A percentile compares a stretch with the other conserved stretches of the same genome.
Evolutionary conservation across 192 early-diverging fungal genomes (phyloP).

Genomic region (Umbelopsis sp.): DNA sequence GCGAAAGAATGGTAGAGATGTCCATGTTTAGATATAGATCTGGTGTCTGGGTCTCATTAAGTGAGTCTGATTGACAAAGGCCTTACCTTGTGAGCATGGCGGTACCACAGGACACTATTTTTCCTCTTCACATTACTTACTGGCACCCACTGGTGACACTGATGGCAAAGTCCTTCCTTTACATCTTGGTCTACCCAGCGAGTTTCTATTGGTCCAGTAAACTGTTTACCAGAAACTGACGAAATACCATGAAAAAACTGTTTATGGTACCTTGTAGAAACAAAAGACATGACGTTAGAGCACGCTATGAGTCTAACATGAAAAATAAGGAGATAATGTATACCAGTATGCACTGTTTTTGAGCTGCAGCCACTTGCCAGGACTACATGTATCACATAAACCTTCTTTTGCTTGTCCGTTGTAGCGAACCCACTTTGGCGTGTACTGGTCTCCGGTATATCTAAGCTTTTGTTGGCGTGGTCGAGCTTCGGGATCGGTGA

Average conservation of each 20-base stretch:
- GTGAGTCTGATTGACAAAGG: no score
- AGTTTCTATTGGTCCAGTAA: slow-evolving; percentile 71
- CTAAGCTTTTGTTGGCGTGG: slow-evolving; percentile 75
- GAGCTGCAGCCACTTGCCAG: slow-evolving; percentile 85
- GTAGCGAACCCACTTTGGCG: slow-evolving; percentile 81
- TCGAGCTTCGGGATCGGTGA: slow-evolving; percentile 50
- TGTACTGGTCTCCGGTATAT: slow-evolving; percentile 75
- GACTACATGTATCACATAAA: slow-evolving; percentile 79
- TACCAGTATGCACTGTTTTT: slow-evolving; percentile 89
- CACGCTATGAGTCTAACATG: background rate
- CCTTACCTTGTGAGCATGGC: slow-evolving; percentile 77
- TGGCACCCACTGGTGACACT: slow-evolving; percentile 82
- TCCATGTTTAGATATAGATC: no score
- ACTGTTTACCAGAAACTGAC: slow-evolving; percentile 78
- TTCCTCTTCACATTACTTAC: slow-evolving; percentile 75
- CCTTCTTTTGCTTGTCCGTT: slow-evolving; percentile 79
- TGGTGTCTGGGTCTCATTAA: no score
- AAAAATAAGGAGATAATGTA: slow-evolving; percentile 10
- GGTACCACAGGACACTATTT: slow-evolving; percentile 81
- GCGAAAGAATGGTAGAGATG: background rate
- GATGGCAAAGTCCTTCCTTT: slow-evolving; percentile 81
- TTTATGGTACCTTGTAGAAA: slow-evolving; percentile 71
- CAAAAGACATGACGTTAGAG: background rate
- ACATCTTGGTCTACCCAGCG: slow-evolving; percentile 68
- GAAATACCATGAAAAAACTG: slow-evolving; percentile 87